These are phyloP conservation scores for Zygoascus meyerae DNA, from an alignment of 1,139 yeast species.

Conservation along the genomic window DNA sequence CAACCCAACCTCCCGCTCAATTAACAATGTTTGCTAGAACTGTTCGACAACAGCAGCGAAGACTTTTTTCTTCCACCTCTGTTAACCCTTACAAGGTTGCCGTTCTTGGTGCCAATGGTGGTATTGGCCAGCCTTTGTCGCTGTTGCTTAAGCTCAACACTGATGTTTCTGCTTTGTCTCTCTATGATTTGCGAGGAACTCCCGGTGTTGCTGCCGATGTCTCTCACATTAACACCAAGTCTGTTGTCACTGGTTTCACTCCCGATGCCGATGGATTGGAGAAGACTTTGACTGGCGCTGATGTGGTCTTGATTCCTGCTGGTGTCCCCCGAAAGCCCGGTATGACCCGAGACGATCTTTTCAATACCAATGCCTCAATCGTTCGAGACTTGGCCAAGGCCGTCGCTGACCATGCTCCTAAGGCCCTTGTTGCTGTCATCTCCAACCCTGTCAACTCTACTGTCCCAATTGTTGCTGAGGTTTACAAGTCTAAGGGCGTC, in stretches of 20 bases:
- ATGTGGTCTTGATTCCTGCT: conserved; percentile 92
- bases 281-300: conserved; percentile 70
- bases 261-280: conserved; percentile 84
- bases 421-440: conserved; percentile 81
- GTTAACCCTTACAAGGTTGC: conserved; percentile 47
- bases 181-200: conserved; percentile 89
- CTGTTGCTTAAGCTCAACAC: conserved; percentile 81
- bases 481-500: conserved; percentile 75
- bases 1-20: not conserved
- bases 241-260: conserved; percentile 70
- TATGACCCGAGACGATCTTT: conserved; percentile 92
- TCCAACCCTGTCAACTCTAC: conserved; percentile 98
- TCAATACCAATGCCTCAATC: conserved; percentile 95
- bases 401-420: conserved; percentile 78
- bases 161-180: conserved; percentile 75
- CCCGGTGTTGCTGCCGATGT: conserved; percentile 97
- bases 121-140: conserved; percentile 97
- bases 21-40: conserved; percentile 18
- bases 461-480: conserved; percentile 96
- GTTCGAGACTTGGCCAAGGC: conserved; percentile 90
- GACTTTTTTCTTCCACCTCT: conserved; percentile 23
- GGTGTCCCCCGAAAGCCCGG: conserved; percentile 99
- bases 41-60: conserved; percentile 5
- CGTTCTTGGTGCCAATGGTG: conserved; percentile 96
- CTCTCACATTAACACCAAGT: conserved; percentile 88